Evolutionary conservation across 345 rosid species (phyloP), one percentile per base, ranked within the genome.

Genomic region (Gossypium ekmanianum): DNA sequence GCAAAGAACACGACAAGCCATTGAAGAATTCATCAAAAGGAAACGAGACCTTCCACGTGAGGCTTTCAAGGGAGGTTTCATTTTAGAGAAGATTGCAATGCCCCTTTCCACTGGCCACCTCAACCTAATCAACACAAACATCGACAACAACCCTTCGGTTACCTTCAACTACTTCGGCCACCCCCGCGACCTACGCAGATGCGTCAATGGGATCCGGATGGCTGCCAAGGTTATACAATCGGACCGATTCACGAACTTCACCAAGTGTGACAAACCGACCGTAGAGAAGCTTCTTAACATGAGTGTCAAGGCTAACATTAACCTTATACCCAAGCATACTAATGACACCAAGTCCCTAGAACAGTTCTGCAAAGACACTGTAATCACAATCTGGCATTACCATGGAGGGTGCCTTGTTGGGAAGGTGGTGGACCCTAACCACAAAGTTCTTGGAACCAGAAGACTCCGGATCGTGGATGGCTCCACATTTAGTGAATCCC

Each of bases 281-380:
- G 45, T 74, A 2, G 94, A 93, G 78, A 83, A 74, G 83, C 83
- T 93, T 56, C 94, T 95, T 47, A 91, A 92, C 79, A 75, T 73
- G 66, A 92, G 97, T 62, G 86, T 85, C 62, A 66, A 67, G 78
- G 98, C 99, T 59, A 96, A 88, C 79, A 86, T 95, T 62, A 95
- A 93, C 85, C 83, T 93, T 18, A 81, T 94, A 8, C 93, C 97
- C 16, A 95, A 79, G 80, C 88, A 88, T 27, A 57, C 83, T 41
- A 90, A 95, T 55, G 98, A 95, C 83, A 93, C 97, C 71, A 80
- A 82, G 86, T 95, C 93, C 45, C 65, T 95, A 20, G 93, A 89
- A 86, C 99, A 95, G 89, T 96, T 93, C 86, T 96, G 99, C 79
- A 89, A 74, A 73, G 98, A 96, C 83, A 90, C 97, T 7, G 97